Evolutionary conservation across 2,329 filamentous ascomycete genomes (phyloP).

Genomic region (Parascedosporium putredinis): DNA sequence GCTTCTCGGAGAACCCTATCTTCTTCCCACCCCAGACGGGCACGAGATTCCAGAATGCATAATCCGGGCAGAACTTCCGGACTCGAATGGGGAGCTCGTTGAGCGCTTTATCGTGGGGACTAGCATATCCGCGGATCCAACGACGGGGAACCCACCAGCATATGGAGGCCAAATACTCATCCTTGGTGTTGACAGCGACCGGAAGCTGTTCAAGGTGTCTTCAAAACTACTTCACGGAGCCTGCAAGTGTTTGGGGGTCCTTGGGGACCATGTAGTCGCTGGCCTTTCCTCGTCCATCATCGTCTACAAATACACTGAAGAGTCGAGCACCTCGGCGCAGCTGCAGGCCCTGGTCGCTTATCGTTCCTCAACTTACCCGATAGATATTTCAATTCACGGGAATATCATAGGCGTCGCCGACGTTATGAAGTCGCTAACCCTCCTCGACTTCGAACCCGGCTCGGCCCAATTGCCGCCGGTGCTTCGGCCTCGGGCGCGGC

Average conservation of each 20-base stretch:
- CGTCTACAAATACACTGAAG: conserved; percentile 45
- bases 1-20: conserved; percentile 58
- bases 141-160: not conserved
- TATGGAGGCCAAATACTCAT: conserved; percentile 66
- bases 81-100: conserved; percentile 39
- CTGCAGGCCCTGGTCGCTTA: conserved; percentile 67
- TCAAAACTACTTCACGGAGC: conserved; percentile 65
- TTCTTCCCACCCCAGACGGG: conserved; percentile 37
- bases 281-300: conserved; percentile 81
- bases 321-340: conserved; percentile 40
- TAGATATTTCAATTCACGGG: conserved; percentile 65
- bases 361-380: conserved; percentile 71
- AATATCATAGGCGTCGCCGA: conserved; percentile 77
- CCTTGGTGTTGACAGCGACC: conserved; percentile 68
- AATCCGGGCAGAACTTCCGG: conserved; percentile 62
- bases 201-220: conserved; percentile 61
- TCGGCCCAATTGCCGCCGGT: conserved; percentile 18
- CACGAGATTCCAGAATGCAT: conserved; percentile 77
- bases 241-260: conserved; percentile 66
- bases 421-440: conserved; percentile 81
- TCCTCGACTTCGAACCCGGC: conserved; percentile 61
- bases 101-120: conserved; percentile 92
- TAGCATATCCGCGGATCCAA: conserved; percentile 57
- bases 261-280: conserved; percentile 70
- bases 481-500: conserved; percentile 65